Percentiles rank a stretch among this genome's conserved stretches.
These are phyloP conservation scores for Phytophthora meadii DNA, from an alignment of 352 stramenopile species.

Conservation along the genomic window DNA sequence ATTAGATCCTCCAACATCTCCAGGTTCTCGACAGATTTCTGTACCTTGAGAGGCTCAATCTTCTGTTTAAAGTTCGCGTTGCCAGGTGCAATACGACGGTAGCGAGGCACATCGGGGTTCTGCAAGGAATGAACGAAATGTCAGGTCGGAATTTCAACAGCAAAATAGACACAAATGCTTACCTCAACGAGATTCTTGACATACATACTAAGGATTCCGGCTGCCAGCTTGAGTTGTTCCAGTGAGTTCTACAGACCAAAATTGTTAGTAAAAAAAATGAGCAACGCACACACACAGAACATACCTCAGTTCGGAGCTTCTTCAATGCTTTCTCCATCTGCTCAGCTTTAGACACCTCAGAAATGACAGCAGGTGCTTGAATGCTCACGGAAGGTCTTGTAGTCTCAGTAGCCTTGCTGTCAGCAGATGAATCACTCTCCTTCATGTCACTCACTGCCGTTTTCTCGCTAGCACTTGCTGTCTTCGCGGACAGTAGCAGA, in stretches of 20 bases:
- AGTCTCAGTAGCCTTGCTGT: conserved; percentile 6
- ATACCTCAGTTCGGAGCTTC: conserved; percentile 58
- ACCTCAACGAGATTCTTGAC: conserved; percentile 88
- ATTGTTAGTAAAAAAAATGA: background rate
- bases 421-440: background rate
- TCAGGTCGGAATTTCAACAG: background rate
- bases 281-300: conserved; percentile 6
- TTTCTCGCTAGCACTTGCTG: background rate
- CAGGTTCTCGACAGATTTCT: too few relatives aligned
- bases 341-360: conserved; percentile 39
- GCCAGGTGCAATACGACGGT: conserved; percentile 75
- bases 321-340: conserved; percentile 59
- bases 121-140: conserved; percentile 26
- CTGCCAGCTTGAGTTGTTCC: conserved; percentile 72
- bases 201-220: conserved; percentile 86
- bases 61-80: conserved; percentile 90
- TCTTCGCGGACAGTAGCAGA: conserved; percentile 51
- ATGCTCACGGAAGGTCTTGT: conserved; percentile 1
- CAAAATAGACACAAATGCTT: conserved; percentile 5
- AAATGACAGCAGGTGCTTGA: conserved; percentile 18
- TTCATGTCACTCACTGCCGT: conserved; percentile 13
- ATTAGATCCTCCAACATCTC: background rate
- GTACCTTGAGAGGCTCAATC: conserved; percentile 80
- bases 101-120: conserved; percentile 84
- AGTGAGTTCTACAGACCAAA: conserved; percentile 60